Evolutionary conservation across 352 stramenopile genomes (phyloP).

Genomic region (Phytophthora podocarpi): DNA sequence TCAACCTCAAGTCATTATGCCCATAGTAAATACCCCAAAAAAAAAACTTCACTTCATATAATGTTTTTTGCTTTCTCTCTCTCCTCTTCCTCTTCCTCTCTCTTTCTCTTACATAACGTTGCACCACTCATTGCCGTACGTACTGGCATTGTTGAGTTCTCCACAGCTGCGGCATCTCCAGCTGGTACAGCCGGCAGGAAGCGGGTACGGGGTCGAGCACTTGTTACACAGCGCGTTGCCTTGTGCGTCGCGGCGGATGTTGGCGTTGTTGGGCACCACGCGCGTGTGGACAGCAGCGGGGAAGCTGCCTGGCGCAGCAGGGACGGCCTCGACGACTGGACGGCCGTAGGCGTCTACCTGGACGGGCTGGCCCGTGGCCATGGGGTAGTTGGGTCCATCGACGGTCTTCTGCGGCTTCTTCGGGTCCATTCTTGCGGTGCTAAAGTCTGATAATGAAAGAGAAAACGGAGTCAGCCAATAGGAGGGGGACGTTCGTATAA

Average conservation of each 20-base stretch:
- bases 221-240: slow-evolving; percentile 81
- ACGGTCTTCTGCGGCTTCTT: slow-evolving; percentile 34
- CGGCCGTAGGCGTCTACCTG: slow-evolving; percentile 56
- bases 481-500: neutral
- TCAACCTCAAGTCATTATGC: slow-evolving; percentile 6
- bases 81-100: too few relatives aligned
- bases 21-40: neutral
- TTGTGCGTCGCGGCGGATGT: slow-evolving; percentile 67
- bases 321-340: slow-evolving; percentile 51
- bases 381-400: slow-evolving; percentile 23
- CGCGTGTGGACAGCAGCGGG: slow-evolving; percentile 27
- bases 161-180: slow-evolving; percentile 78
- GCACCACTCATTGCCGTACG: slow-evolving; percentile 80
- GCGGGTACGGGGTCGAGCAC: slow-evolving; percentile 69
- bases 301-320: slow-evolving; percentile 13
- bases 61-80: too few relatives aligned
- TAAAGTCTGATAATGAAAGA: slow-evolving; percentile 20
- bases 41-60: neutral
- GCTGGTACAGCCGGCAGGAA: slow-evolving; percentile 69
- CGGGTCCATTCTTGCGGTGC: slow-evolving; percentile 27
- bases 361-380: slow-evolving; percentile 37
- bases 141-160: slow-evolving; percentile 80
- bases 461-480: slow-evolving; percentile 7
- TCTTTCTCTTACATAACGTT: slow-evolving; percentile 50
- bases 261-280: slow-evolving; percentile 66